These are phyloP conservation scores for Amorphotheca resinae DNA, from an alignment of 495 filamentous ascomycete species.

Conservation along the genomic window DNA sequence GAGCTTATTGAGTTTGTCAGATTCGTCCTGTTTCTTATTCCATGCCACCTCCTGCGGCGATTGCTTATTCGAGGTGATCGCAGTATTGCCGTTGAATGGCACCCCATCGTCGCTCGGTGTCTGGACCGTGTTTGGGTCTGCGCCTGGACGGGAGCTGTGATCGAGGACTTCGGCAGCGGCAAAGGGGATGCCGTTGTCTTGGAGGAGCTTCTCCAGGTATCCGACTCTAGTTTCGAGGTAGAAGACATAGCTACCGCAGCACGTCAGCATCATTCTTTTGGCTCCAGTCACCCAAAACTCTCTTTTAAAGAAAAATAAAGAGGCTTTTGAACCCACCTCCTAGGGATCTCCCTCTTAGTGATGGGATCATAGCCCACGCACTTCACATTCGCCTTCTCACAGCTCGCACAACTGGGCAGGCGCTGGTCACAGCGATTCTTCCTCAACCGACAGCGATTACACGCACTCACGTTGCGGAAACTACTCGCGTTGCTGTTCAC, in stretches of 20 bases:
- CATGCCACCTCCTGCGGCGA: constrained; percentile 22
- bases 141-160: constrained; percentile 43
- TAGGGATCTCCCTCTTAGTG: constrained; percentile 84
- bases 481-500: constrained; percentile 28
- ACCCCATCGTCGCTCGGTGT: constrained; percentile 29
- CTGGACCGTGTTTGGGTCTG: constrained; percentile 29
- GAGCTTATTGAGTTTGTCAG: constrained; percentile 56
- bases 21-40: constrained; percentile 42
- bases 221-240: constrained; percentile 79
- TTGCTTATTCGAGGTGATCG: constrained; percentile 9
- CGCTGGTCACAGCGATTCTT: constrained; percentile 94
- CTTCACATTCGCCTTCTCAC: constrained; percentile 76
- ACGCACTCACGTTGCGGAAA: constrained; percentile 91
- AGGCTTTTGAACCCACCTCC: constrained; percentile 52
- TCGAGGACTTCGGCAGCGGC: constrained; percentile 69
- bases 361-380: constrained; percentile 96
- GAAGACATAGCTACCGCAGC: constrained; percentile 63
- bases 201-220: constrained; percentile 70
- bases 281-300: too few relatives aligned
- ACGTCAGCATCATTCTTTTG: constrained; percentile 12
- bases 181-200: constrained; percentile 55
- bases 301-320: too few relatives aligned
- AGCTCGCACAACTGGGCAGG: constrained; percentile 77
- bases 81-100: constrained; percentile 18
- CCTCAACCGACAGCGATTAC: constrained; percentile 80